Evolutionary conservation across 2,329 filamentous ascomycete genomes (phyloP), one percentile per base, ranked within the genome.

Genomic region (Aureobasidium sp.): DNA sequence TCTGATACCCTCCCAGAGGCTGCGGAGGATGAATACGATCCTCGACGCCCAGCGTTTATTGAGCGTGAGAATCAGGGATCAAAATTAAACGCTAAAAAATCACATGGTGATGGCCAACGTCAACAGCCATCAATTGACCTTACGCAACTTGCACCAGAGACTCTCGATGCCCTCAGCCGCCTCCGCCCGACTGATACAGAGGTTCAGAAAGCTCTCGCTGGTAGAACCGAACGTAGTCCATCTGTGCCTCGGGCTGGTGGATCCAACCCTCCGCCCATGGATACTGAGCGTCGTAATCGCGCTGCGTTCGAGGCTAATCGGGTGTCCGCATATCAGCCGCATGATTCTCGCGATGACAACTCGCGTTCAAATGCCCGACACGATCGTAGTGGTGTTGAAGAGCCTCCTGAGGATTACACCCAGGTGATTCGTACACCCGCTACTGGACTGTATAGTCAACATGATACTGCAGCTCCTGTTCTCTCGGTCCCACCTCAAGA

Each of bases 1-100:
- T 74, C 70, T 20, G 71, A 72, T 39, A 44, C 56, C 13, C 67
- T 73, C 39, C 72, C 73, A 36, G 73, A 74, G 62, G 68, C 72
- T 10, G 71, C 68, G 2, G 76, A 79, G 60, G 76, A 80, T 67
- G 79, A 81, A 65, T 81, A 81, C 68, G 77, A 80, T 67, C 76
- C 77, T 36, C 75, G 75, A 61, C 72, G 72, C 32, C 78, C 78
- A 37, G 55, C 55, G 2, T 62, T 62, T 36, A 52, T 63, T 17
- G 53, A 63, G 26, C 23, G 37, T 44, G 50, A 37, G 10, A n/a
- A 27, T 6, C 26, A 27, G 34, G 41, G 37, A 26, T 27, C 15
- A 10, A 29, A 13, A 5, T 12, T 17, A 5, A 37, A 27, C 26
- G 46, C 23, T 5, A 46, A 48, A 2, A 48, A 27, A 23, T 20